These are phyloP conservation scores for Lecanicillium sp. DNA, from an alignment of 2,329 filamentous ascomycete species.

Conservation along the genomic window DNA sequence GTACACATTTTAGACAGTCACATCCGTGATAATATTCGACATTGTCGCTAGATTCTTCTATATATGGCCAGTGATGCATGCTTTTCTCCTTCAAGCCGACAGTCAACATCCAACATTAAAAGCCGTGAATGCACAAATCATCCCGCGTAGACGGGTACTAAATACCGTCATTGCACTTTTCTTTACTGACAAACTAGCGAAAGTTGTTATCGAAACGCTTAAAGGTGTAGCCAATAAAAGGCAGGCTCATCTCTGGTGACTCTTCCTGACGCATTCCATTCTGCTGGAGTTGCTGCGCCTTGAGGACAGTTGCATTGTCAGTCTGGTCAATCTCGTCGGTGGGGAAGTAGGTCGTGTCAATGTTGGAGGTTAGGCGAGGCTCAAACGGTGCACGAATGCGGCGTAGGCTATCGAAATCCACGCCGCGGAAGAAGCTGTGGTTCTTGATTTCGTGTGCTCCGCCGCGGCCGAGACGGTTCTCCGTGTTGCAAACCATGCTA, in stretches of 20 bases:
- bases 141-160: too few species aligned
- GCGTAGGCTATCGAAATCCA: conserved; percentile 88
- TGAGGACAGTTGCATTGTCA: conserved; percentile 80
- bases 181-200: conserved; percentile 31
- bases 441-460: conserved; percentile 88
- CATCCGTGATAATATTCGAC: too few species aligned
- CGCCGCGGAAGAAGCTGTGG: conserved; percentile 93
- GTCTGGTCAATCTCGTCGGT: conserved; percentile 98
- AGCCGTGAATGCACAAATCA: neutral
- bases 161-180: too few species aligned
- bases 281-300: conserved; percentile 70
- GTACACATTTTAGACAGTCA: too few species aligned
- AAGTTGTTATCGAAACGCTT: conserved; percentile 84
- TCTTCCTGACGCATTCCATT: conserved; percentile 58
- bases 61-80: neutral
- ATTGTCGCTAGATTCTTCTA: too few species aligned
- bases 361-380: conserved; percentile 83
- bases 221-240: conserved; percentile 64
- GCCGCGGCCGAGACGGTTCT: conserved; percentile 80
- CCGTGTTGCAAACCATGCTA: conserved; percentile 88
- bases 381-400: conserved; percentile 94
- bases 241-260: conserved; percentile 88
- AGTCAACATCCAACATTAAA: neutral
- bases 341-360: conserved; percentile 97
- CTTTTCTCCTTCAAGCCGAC: neutral